Percentiles rank a stretch among this genome's conserved stretches.
phyloP scores from a whole-genome alignment of 2,329 filamentous ascomycete species.

The Drechslerella dactyloides region DNA sequence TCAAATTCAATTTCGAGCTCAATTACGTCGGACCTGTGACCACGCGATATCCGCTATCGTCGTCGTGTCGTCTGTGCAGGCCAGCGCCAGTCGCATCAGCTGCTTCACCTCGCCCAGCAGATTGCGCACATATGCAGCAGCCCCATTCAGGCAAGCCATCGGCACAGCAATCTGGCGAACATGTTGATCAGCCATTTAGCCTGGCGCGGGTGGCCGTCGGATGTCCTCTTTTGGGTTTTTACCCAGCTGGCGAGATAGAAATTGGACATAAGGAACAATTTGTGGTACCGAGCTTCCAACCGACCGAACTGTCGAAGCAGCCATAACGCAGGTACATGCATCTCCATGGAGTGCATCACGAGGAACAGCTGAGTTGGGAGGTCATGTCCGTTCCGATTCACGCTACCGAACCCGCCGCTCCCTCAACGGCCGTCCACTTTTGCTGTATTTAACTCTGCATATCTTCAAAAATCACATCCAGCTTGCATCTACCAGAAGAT shows the following conservation, averaged over 20 bases:
- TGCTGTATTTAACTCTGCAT: no score
- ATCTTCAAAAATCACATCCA: not conserved
- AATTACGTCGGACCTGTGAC: not conserved
- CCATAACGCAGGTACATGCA: no score
- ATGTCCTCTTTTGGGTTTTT: conserved; percentile 5
- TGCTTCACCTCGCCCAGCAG: not conserved
- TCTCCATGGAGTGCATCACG: not conserved
- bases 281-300: conserved; percentile 34
- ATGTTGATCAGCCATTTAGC: conserved; percentile 43
- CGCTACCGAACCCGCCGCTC: not conserved
- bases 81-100: no score
- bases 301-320: not conserved
- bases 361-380: not conserved
- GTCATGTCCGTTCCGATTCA: not conserved
- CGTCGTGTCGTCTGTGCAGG: not conserved
- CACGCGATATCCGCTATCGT: not conserved
- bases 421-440: no score
- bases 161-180: conserved; percentile 39
- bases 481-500: not conserved
- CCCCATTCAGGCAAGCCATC: conserved; percentile 15
- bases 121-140: conserved; percentile 13
- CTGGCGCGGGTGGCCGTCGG: conserved; percentile 20
- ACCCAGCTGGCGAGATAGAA: conserved; percentile 10
- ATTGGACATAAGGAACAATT: conserved; percentile 6
- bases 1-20: not conserved